Percentiles rank a stretch among this genome's conserved stretches.
phyloP scores from a whole-genome alignment of 1,139 yeast species.

The Meyerozyma elateridarum region DNA sequence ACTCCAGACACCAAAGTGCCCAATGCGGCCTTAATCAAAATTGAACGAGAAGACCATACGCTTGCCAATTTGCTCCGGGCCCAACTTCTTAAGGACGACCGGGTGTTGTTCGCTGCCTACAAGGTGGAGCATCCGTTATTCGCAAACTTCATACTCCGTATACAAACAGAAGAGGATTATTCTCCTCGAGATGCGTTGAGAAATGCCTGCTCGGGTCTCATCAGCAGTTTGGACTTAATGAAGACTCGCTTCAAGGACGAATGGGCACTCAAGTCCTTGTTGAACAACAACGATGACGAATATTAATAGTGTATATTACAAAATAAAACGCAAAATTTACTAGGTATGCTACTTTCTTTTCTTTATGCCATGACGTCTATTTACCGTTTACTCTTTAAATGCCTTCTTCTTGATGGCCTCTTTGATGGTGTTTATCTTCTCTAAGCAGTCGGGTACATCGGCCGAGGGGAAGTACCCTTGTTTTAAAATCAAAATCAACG shows the following conservation, averaged over 20 bases:
- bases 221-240: conserved; percentile 70
- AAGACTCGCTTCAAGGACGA: conserved; percentile 80
- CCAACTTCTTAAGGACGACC: conserved; percentile 78
- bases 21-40: conserved; percentile 86
- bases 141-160: conserved; percentile 88
- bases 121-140: conserved; percentile 96
- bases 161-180: conserved; percentile 94
- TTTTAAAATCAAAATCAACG: conserved; percentile 55
- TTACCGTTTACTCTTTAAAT: conserved; percentile 20
- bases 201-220: conserved; percentile 81
- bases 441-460: conserved; percentile 45
- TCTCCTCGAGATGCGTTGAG: conserved; percentile 86
- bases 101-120: conserved; percentile 92
- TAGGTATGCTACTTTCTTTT: neutral
- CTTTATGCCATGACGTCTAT: conserved; percentile 1
- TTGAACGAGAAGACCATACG: conserved; percentile 97
- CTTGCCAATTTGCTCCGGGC: conserved; percentile 85
- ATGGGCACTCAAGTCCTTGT: conserved; percentile 84
- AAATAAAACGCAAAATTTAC: conserved; percentile 1
- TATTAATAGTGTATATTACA: conserved; percentile 7
- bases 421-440: conserved; percentile 32
- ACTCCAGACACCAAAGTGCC: conserved; percentile 95
- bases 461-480: conserved; percentile 58
- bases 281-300: conserved; percentile 51
- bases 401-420: conserved; percentile 42